Evolutionary conservation across 2,329 filamentous ascomycete species (phyloP).

Genomic region (Pezicula neosporulosa): DNA sequence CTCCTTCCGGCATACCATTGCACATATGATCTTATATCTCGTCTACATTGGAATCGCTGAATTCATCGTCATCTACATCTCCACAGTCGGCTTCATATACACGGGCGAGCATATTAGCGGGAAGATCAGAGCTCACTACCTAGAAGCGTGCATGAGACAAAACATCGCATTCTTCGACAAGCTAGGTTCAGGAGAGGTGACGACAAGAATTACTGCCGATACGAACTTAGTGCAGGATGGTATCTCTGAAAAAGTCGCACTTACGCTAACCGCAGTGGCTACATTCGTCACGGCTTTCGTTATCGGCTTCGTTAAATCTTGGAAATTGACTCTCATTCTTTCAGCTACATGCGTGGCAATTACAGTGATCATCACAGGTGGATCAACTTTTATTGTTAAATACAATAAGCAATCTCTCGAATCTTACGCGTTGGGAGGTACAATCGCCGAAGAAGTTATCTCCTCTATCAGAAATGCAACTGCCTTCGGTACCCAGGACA

Average conservation of each 20-base stretch:
- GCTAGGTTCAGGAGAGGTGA: slow-evolving; percentile 87
- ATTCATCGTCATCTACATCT: slow-evolving; percentile 73
- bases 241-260: slow-evolving; percentile 82
- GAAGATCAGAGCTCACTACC: slow-evolving; percentile 78
- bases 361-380: slow-evolving; percentile 69
- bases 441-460: slow-evolving; percentile 89
- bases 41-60: slow-evolving; percentile 80
- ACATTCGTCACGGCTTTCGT: slow-evolving; percentile 87
- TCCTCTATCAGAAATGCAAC: slow-evolving; percentile 89
- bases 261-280: slow-evolving; percentile 72
- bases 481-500: slow-evolving; percentile 90
- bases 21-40: slow-evolving; percentile 72
- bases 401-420: slow-evolving; percentile 75
- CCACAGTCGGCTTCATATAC: slow-evolving; percentile 90
- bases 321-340: slow-evolving; percentile 89
- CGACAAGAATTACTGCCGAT: slow-evolving; percentile 89
- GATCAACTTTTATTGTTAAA: slow-evolving; percentile 73
- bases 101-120: slow-evolving; percentile 75
- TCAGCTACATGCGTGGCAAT: slow-evolving; percentile 78
- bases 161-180: slow-evolving; percentile 95
- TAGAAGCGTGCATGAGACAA: slow-evolving; percentile 78
- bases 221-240: slow-evolving; percentile 92
- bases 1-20: slow-evolving; percentile 56
- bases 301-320: slow-evolving; percentile 86
- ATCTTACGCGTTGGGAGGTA: slow-evolving; percentile 80